Evolutionary conservation across 345 rosid species (phyloP), one percentile per base, ranked within the genome.

Genomic region (Brassica cretica): DNA sequence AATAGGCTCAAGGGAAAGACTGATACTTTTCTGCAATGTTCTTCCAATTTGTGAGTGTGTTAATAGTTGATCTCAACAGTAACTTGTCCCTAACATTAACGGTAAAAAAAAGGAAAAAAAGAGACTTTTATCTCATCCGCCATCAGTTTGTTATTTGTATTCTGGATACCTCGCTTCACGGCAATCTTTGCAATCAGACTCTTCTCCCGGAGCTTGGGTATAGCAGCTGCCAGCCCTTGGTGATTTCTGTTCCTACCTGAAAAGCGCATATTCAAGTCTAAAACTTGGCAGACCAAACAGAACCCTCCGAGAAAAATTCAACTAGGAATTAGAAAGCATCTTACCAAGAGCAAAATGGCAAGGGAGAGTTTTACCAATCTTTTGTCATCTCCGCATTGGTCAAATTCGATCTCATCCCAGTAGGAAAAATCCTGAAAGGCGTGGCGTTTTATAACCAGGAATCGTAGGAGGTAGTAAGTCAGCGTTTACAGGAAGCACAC

Each of bases 281-380:
- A 24, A 79, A n/a, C 33, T 67, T 44, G 18, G 65, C 27, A 68
- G 58, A 55, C 8, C 25, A 80, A 80, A 74, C 56, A 68, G 60
- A 67, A 59, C 12, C 75, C 49, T 29, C 70, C 14, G 39, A 64
- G 16, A 71, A 74, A 77, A 44, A 75, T 10, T 64, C 16, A 81
- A 35, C 49, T 64, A 37, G 58, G n/a, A 44, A 49, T 51, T 27
- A 25, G 51, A 76, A 64, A 71, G 39, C 51, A 81, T 30, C 85
- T 68, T 88, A 93, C 99, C 99, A 2, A 95, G 96, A 77, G 99
- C 90, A 86, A 95, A 95, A 85, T 95, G 99, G 76, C 96, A 88
- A 35, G 99, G 99, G 73, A 95, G 93, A 21, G 88, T 84, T 85
- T 88, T 91, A 70, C 98, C 98, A 76, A 87, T 72, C 84, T 90